A percentile compares a stretch with the other conserved stretches of the same genome.
Evolutionary conservation across 768 basidiomycete genomes (phyloP).

Genomic region (Fibroporia radiculosa): DNA sequence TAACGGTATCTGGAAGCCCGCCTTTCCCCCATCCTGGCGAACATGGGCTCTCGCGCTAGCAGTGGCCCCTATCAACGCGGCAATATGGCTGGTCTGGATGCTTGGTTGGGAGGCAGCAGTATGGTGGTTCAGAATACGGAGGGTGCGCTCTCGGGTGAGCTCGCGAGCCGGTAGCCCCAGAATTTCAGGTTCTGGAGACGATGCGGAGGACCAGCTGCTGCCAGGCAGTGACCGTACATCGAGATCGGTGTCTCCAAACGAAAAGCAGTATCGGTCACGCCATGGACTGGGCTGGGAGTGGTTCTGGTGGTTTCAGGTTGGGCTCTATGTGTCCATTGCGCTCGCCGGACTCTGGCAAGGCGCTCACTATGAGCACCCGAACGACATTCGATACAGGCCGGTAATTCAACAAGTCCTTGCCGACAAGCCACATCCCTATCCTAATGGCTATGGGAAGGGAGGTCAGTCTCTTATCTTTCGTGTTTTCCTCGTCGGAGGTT

Average conservation of each 20-base stretch:
- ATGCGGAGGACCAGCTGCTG: not conserved
- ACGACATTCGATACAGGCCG: slow-evolving; percentile 20
- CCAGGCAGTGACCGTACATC: slow-evolving; percentile 1
- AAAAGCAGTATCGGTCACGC: not conserved
- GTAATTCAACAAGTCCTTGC: slow-evolving; percentile 16
- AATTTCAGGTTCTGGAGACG: not conserved
- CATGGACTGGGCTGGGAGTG: not conserved
- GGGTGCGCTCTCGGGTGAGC: not conserved
- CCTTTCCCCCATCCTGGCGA: not conserved
- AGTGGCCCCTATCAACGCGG: not conserved
- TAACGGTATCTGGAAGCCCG: slow-evolving; percentile 1
- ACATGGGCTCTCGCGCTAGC: not conserved
- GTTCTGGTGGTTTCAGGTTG: slow-evolving; percentile 4
- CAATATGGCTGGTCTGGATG: slow-evolving; percentile 1
- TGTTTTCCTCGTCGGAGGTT: too few relatives aligned
- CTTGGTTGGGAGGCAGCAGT: not conserved
- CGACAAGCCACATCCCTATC: slow-evolving; percentile 9
- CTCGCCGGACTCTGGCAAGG: slow-evolving; percentile 3
- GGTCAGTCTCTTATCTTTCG: not conserved
- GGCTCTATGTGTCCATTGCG: slow-evolving; percentile 2
- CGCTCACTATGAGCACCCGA: slow-evolving; percentile 19
- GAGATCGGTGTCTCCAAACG: not conserved
- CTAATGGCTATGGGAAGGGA: slow-evolving; percentile 17
- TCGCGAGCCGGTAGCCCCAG: not conserved
- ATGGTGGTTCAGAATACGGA: not conserved